These are phyloP conservation scores for Prunus mume DNA, from an alignment of 306 rosid genomes.

Conservation along the genomic window DNA sequence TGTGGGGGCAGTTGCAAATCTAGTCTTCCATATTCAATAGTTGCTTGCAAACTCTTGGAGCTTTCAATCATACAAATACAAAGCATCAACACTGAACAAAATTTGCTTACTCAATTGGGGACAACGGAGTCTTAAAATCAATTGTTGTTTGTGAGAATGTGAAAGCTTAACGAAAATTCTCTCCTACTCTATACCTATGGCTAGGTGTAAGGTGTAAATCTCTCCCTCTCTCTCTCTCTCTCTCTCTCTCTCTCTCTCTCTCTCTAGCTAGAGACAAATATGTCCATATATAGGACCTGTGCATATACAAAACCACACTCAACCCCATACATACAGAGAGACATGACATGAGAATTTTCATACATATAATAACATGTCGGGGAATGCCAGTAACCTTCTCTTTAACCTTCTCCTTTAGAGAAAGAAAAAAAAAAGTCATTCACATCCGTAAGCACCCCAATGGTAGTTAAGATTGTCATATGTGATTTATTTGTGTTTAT, in stretches of 20 bases:
- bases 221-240: neutral
- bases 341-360: neutral
- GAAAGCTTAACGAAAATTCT: neutral
- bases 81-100: neutral
- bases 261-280: neutral
- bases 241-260: neutral
- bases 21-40: neutral
- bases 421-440: no score
- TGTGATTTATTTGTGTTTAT: no score
- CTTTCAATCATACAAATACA: neutral
- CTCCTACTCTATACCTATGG: neutral
- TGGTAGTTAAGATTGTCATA: no score
- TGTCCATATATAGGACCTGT: neutral
- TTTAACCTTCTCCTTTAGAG: no score
- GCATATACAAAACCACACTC: neutral
- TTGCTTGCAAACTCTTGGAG: neutral
- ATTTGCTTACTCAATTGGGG: neutral
- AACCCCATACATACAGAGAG: neutral
- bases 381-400: no score
- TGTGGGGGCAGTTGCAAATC: conserved; percentile 23
- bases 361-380: neutral
- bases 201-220: neutral
- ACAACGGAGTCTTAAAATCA: neutral
- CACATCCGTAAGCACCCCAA: no score
- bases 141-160: neutral